Percentiles rank a stretch among this genome's conserved stretches.
phyloP scores from a whole-genome alignment of 306 rosid species.

The Lathyrus sativus region DNA sequence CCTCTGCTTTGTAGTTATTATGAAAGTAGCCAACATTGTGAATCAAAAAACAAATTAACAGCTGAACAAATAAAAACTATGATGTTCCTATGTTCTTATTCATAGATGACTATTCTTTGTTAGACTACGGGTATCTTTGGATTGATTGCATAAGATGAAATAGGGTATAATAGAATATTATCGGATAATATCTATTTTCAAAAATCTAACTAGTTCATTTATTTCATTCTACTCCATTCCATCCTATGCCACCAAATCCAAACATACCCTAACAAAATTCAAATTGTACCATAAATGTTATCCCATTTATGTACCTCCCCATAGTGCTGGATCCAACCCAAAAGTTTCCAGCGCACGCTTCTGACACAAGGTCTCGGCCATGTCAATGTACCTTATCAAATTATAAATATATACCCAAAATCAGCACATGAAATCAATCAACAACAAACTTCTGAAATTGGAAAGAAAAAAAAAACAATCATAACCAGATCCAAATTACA shows the following conservation, averaged over 20 bases:
- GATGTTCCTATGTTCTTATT: conserved; percentile 4
- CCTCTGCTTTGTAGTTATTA: conserved; percentile 6
- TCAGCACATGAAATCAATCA: conserved; percentile 20
- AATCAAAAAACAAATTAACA: not conserved
- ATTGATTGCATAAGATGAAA: too few relatives aligned
- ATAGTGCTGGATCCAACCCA: conserved; percentile 79
- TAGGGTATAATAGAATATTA: too few relatives aligned
- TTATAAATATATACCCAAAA: conserved; percentile 15
- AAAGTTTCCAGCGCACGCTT: conserved; percentile 88
- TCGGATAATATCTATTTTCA: too few relatives aligned
- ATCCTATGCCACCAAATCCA: too few relatives aligned
- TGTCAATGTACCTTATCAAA: conserved; percentile 74
- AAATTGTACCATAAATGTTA: conserved; percentile 5
- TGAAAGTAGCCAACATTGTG: not conserved
- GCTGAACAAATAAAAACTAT: not conserved
- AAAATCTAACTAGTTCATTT: too few relatives aligned
- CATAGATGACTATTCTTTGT: too few relatives aligned
- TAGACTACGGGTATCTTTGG: too few relatives aligned
- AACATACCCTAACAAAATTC: not conserved
- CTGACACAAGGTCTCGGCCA: conserved; percentile 88
- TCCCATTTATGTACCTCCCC: conserved; percentile 73
- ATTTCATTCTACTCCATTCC: too few relatives aligned
- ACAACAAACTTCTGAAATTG: conserved; percentile 5
- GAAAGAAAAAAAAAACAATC: conserved; percentile 6
- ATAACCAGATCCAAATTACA: conserved; percentile 32